phyloP scores from a whole-genome alignment of 176 grass and related monocot species.

The Stipa capillata region DNA sequence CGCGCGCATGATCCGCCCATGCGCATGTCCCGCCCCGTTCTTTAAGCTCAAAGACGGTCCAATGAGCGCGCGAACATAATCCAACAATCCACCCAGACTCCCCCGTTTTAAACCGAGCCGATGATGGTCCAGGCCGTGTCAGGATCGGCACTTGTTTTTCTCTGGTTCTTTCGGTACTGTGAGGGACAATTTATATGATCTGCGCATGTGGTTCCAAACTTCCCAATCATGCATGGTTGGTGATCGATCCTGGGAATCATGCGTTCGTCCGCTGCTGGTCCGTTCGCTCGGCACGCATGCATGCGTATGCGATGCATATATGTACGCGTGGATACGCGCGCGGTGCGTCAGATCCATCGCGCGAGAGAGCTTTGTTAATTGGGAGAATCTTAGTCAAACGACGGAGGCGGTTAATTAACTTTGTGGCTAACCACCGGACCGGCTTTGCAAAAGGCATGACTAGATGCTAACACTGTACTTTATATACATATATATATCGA shows the following conservation, averaged over 20 bases:
- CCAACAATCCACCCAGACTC: background rate
- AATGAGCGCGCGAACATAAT: background rate
- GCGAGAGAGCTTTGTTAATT: background rate
- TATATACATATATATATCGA: background rate
- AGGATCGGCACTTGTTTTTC: no score
- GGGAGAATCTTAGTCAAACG: constrained; percentile 37
- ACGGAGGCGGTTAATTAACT: background rate
- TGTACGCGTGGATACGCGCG: background rate
- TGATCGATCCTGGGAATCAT: no score
- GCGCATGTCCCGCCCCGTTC: background rate
- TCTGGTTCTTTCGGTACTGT: no score
- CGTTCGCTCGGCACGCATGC: background rate
- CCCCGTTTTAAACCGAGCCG: background rate
- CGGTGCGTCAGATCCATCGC: background rate
- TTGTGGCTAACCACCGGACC: constrained; percentile 4
- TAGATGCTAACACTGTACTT: constrained; percentile 3
- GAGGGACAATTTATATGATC: no score
- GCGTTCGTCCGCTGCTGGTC: no score
- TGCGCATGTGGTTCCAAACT: background rate
- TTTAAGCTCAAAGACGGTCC: background rate
- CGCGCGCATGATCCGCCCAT: background rate
- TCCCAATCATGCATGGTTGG: no score
- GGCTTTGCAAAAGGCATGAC: constrained; percentile 13
- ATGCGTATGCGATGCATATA: background rate
- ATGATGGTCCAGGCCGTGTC: background rate